These are phyloP conservation scores for Nasturtium officinale DNA, from an alignment of 345 rosid genomes.

Conservation along the genomic window DNA sequence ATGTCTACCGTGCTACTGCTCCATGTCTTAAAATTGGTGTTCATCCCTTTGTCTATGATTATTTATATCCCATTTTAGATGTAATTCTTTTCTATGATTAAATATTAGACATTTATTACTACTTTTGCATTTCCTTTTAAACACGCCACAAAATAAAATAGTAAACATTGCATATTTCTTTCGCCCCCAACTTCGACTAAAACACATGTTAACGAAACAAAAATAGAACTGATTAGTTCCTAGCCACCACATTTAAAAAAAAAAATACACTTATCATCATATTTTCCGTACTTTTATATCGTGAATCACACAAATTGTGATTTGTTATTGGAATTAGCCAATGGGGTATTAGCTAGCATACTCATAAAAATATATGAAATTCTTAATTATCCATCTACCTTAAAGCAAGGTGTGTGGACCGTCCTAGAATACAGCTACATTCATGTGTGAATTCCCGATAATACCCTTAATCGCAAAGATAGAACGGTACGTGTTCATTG, in stretches of 20 bases:
- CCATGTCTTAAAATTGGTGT: not conserved
- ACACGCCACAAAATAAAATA: not conserved
- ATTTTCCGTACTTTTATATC: not conserved
- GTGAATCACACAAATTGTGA: constrained; percentile 20
- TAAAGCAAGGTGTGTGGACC: constrained; percentile 13
- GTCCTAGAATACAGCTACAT: constrained; percentile 17
- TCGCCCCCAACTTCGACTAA: not conserved
- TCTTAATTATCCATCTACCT: constrained; percentile 35
- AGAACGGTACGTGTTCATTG: constrained; percentile 44
- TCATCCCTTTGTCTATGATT: not conserved
- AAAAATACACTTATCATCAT: not conserved
- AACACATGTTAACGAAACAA: not conserved
- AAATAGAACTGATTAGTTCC: not conserved
- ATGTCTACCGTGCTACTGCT: not conserved
- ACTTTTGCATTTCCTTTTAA: not conserved
- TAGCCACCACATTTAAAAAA: not conserved
- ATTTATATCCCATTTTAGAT: not conserved
- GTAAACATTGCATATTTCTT: not conserved
- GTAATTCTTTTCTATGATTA: not conserved
- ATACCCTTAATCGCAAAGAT: constrained; percentile 2
- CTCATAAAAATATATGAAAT: constrained; percentile 1
- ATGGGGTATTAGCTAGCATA: not conserved
- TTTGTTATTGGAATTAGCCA: not conserved
- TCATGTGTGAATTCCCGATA: not conserved
- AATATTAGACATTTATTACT: not conserved